Conservation (phyloP, 345 rosid genomes). For the Rhodamnia argentea region DNA sequence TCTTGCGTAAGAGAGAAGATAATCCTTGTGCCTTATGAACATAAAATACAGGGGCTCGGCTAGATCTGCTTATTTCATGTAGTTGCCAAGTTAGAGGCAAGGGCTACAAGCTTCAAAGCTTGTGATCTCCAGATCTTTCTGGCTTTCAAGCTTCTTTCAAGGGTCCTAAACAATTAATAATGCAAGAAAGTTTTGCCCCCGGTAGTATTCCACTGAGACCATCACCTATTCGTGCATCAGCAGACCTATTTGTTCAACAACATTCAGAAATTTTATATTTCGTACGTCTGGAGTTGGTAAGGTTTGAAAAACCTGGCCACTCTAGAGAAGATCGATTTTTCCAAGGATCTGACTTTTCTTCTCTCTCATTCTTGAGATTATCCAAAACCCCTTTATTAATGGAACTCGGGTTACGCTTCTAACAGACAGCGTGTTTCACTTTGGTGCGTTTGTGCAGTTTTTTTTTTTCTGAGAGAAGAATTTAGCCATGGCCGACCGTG, state of each 20-base stretch:
- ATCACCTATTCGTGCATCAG: neutral
- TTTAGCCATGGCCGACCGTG: slow-evolving; percentile 39
- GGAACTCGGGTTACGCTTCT: neutral
- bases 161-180: neutral
- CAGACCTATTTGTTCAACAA: neutral
- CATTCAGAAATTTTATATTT: neutral
- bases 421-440: neutral
- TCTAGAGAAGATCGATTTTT: slow-evolving; percentile 8
- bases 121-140: neutral
- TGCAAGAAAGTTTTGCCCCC: neutral
- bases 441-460: neutral
- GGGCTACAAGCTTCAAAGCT: neutral
- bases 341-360: neutral
- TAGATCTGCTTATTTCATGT: neutral
- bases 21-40: neutral
- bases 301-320: slow-evolving; percentile 8
- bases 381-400: neutral
- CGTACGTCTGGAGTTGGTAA: neutral
- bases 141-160: neutral
- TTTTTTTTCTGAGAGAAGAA: neutral
- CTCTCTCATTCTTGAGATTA: slow-evolving; percentile 6
- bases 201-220: neutral
- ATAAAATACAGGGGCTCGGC: neutral
- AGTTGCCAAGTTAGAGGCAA: neutral
- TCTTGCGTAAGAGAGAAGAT: neutral